Conservation (phyloP, 257 asterid genomes). For the Solanum sitiens region DNA sequence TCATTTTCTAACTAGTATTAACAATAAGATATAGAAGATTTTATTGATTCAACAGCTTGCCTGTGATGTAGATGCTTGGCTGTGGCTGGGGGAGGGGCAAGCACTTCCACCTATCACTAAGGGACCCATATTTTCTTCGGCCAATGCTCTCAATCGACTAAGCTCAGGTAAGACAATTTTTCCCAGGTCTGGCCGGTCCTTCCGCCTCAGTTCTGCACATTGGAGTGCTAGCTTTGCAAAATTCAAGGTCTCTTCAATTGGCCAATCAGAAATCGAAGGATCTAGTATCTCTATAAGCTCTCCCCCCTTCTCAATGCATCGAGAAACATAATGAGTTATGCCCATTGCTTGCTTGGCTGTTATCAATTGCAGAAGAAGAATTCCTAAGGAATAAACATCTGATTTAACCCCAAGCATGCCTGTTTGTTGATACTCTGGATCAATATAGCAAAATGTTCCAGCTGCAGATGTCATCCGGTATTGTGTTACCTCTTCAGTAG, state of each 20-base stretch:
- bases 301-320: constrained; percentile 51
- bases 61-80: constrained; percentile 17
- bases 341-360: constrained; percentile 81
- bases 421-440: constrained; percentile 86
- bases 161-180: constrained; percentile 56
- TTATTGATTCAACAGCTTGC: constrained; percentile 4
- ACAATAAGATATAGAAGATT: neutral
- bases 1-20: neutral
- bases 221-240: constrained; percentile 53
- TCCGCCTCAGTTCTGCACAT: constrained; percentile 70
- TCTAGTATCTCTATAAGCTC: constrained; percentile 50
- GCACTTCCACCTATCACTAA: constrained; percentile 20
- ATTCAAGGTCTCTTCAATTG: constrained; percentile 45
- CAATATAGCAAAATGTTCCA: constrained; percentile 86
- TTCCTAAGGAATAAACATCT: constrained; percentile 70
- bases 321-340: constrained; percentile 32
- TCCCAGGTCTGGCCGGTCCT: constrained; percentile 82
- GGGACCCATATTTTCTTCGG: constrained; percentile 26
- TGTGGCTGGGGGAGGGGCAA: constrained; percentile 25
- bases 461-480: constrained; percentile 84
- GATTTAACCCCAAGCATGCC: constrained; percentile 96
- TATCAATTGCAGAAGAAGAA: constrained; percentile 57
- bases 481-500: constrained; percentile 52
- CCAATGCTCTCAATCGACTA: constrained; percentile 40
- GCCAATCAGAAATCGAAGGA: constrained; percentile 65